Percentiles rank a stretch among this genome's conserved stretches.
Conservation (phyloP, 495 filamentous ascomycete species). For the Neurospora africana region DNA sequence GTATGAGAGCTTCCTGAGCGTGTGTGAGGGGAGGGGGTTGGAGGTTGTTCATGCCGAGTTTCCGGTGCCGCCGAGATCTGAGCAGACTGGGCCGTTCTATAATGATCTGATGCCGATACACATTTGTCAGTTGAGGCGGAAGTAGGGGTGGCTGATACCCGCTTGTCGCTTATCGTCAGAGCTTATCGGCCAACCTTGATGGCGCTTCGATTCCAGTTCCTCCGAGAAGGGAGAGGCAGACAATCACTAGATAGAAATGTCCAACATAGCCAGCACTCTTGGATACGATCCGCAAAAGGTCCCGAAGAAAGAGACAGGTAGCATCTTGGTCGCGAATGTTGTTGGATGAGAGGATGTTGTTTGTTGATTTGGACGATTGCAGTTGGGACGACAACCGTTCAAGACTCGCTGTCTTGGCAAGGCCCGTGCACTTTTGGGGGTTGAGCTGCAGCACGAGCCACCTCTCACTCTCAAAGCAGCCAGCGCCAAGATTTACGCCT, state of each 20-base stretch:
- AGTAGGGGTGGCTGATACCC: background rate
- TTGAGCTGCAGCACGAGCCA: background rate
- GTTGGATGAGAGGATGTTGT: background rate
- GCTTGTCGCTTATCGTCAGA: background rate
- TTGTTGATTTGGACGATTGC: background rate
- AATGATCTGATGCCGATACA: slow-evolving; percentile 31
- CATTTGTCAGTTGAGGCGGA: slow-evolving; percentile 25
- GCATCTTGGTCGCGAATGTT: background rate
- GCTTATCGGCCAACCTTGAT: background rate
- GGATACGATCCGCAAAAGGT: background rate
- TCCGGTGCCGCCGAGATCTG: slow-evolving; percentile 17
- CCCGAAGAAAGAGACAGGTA: too few species aligned
- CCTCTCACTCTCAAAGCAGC: background rate
- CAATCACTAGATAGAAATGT: background rate
- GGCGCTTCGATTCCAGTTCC: background rate
- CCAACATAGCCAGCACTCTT: background rate
- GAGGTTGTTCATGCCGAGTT: slow-evolving; percentile 25
- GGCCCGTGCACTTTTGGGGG: background rate
- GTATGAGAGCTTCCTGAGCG: slow-evolving; percentile 30
- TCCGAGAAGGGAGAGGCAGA: background rate
- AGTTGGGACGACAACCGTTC: background rate
- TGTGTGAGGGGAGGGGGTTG: slow-evolving; percentile 24
- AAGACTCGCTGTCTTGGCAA: background rate
- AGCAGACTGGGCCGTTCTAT: slow-evolving; percentile 42
- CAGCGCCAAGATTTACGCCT: slow-evolving; percentile 1